These are phyloP conservation scores for Grifola frondosa DNA, from an alignment of 1,284 basidiomycete species.

Conservation along the genomic window DNA sequence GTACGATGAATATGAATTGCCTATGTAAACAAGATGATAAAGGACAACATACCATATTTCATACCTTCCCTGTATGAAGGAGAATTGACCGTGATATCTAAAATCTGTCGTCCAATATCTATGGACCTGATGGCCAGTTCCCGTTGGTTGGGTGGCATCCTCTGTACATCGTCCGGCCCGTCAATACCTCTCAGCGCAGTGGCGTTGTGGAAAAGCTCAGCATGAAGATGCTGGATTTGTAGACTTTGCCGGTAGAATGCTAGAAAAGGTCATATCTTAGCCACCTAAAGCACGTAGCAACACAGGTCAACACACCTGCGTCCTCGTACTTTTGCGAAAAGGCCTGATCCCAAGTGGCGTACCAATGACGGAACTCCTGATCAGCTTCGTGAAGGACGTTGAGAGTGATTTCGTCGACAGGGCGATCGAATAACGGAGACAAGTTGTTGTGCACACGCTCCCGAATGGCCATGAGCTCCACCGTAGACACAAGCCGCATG, in stretches of 20 bases:
- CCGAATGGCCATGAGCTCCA: conserved; percentile 81
- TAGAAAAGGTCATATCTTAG: conserved; percentile 33
- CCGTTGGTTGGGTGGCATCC: conserved; percentile 68
- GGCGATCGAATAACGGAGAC: conserved; percentile 59
- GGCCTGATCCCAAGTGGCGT: conserved; percentile 70
- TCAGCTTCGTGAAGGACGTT: conserved; percentile 63
- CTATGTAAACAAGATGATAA: conserved; percentile 1
- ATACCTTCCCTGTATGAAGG: conserved; percentile 84
- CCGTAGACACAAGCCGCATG: conserved; percentile 91
- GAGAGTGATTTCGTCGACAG: conserved; percentile 68
- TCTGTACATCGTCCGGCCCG: conserved; percentile 73
- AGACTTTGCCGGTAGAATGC: conserved; percentile 83
- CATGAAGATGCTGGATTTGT: conserved; percentile 77
- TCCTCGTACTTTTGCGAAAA: conserved; percentile 83
- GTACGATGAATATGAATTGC: conserved; percentile 7
- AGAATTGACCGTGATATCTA: conserved; percentile 76
- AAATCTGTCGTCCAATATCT: conserved; percentile 62
- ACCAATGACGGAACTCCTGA: conserved; percentile 70
- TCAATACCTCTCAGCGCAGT: conserved; percentile 74
- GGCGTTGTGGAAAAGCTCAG: conserved; percentile 80
- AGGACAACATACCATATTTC: conserved; percentile 68
- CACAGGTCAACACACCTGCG: conserved; percentile 63
- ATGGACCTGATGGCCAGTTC: conserved; percentile 73
- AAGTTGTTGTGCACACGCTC: conserved; percentile 73
- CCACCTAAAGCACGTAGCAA: too few relatives aligned